Evolutionary conservation across 768 basidiomycete species (phyloP), one percentile per base, ranked within the genome.

Genomic region (Russula griseocarnosa): DNA sequence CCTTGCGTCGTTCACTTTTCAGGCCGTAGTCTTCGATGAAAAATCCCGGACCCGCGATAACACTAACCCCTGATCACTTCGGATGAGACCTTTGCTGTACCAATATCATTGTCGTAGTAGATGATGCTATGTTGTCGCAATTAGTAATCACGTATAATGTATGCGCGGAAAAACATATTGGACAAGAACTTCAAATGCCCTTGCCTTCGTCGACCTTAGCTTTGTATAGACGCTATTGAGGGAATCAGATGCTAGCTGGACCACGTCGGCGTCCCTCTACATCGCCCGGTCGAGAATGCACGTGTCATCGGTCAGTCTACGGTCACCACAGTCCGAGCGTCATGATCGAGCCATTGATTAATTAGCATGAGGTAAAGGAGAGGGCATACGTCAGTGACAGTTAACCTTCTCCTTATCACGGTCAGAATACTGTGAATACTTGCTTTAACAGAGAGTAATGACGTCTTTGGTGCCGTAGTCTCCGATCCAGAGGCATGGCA

Each of bases 181-280:
- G 0, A 97, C 90, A 22, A 96, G 77, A 2, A 97, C n/a, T n/a
- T n/a, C n/a, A n/a, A n/a, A 97, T 87, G 1, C 87, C 87, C 34
- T 86, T 77, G 0, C 82, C 85, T 69, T 88, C n/a, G 72, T 86
- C 82, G 3, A 94, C 74, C 68, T 94, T 88, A 16, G 82, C 81
- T 66, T 90, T 34, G 81, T 51, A 97, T 94, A 76, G 94, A 94
- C 5, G 86, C 83, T 60, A 94, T 91, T 3, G 87, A 84, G 1
- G 88, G 84, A 11, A 92, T 76, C 63, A 96, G 79, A 70, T 94
- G 90, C 4, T 82, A 4, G 11, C 34, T 13, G 79, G 26, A 95
- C 79, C 32, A 94, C 81, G 71, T 97, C 92, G 40, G 83, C 84
- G 34, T 55, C 88, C 86, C 52, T 84, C 81, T 9, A 83, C 83